Conservation (phyloP, 2,329 filamentous ascomycete species). For the Diplodia mutila region DNA sequence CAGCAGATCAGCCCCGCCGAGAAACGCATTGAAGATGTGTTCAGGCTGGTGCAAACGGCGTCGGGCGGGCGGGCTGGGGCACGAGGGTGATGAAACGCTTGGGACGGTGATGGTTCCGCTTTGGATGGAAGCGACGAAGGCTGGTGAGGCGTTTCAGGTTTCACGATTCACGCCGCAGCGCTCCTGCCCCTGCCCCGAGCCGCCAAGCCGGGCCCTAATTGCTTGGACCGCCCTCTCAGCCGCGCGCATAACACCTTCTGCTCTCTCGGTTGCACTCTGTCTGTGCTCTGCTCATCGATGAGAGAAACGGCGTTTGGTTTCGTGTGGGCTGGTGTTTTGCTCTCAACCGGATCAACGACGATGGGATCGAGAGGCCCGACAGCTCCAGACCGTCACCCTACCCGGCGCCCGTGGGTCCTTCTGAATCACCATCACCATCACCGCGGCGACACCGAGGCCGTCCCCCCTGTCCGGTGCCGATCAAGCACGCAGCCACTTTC, state of each 20-base stretch:
- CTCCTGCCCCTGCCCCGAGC: neutral
- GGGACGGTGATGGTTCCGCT: conserved; percentile 1
- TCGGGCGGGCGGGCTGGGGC: too few species aligned
- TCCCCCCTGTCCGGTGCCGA: neutral
- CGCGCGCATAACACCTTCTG: conserved; percentile 7
- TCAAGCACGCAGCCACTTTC: neutral
- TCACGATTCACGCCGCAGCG: conserved; percentile 8
- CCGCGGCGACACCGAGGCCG: neutral
- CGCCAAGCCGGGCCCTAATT: conserved; percentile 17
- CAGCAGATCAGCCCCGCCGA: neutral
- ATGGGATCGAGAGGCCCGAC: too few species aligned
- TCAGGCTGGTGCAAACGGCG: neutral
- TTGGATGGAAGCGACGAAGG: neutral
- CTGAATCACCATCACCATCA: too few species aligned
- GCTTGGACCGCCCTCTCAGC: neutral
- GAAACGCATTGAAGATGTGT: neutral
- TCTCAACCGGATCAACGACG: neutral
- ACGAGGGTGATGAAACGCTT: conserved; percentile 1
- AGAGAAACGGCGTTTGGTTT: conserved; percentile 5
- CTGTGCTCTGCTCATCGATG: too few species aligned
- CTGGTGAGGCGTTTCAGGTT: conserved; percentile 10
- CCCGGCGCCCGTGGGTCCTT: neutral
- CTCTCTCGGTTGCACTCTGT: neutral
- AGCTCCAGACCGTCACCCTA: too few species aligned
- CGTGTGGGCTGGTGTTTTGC: neutral